Evolutionary conservation across 345 rosid genomes (phyloP).

Genomic region (Linum lewisii): DNA sequence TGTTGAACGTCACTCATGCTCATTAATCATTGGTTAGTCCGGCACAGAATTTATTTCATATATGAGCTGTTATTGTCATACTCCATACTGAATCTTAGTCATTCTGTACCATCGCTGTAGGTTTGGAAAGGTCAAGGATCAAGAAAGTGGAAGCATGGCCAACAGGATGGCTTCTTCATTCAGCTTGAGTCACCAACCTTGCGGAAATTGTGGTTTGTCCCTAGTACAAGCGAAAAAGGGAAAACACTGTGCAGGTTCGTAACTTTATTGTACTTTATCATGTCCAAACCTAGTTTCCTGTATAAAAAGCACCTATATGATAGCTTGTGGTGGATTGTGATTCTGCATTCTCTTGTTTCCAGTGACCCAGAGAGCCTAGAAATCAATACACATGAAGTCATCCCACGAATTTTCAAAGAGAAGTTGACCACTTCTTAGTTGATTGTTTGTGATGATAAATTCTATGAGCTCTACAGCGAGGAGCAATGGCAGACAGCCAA

Average conservation of each 20-base stretch:
- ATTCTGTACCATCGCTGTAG: slow-evolving; percentile 26
- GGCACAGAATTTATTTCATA: not conserved
- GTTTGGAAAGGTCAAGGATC: slow-evolving; percentile 99
- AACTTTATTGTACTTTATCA: not conserved
- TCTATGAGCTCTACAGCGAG: not conserved
- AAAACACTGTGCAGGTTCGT: slow-evolving; percentile 72
- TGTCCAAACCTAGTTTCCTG: not conserved
- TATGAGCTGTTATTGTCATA: not conserved
- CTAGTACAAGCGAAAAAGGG: slow-evolving; percentile 76
- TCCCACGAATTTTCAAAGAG: slow-evolving; percentile 79
- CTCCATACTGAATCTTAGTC: not conserved
- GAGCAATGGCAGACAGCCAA: not conserved
- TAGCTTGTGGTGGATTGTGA: not conserved
- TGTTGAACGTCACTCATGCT: not conserved
- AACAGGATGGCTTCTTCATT: slow-evolving; percentile 82
- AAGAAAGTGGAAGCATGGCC: slow-evolving; percentile 94
- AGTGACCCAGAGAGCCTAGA: slow-evolving; percentile 86
- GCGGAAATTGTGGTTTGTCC: slow-evolving; percentile 82
- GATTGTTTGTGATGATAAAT: slow-evolving; percentile 8
- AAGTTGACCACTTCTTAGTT: slow-evolving; percentile 28
- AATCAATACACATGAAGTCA: slow-evolving; percentile 62
- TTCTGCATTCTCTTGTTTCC: slow-evolving; percentile 13
- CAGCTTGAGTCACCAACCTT: slow-evolving; percentile 67
- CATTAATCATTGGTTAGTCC: not conserved
- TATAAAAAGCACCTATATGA: not conserved